A percentile compares a stretch with the other conserved stretches of the same genome.
Evolutionary conservation across 306 rosid genomes (phyloP).

Genomic region (Mimosa bimucronata): DNA sequence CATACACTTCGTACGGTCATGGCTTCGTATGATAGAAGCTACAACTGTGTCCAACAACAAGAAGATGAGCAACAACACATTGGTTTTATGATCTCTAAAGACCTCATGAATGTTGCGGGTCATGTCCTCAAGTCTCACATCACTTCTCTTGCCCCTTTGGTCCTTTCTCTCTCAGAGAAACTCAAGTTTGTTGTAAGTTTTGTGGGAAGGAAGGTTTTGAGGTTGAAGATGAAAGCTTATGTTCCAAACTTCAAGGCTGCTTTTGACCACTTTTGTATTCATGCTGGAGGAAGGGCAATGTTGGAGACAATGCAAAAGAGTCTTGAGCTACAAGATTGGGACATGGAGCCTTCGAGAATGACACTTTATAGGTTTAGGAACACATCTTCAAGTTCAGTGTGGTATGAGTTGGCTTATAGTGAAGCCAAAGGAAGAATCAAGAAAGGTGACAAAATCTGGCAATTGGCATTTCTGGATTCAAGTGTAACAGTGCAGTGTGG

Average conservation of each 20-base stretch:
- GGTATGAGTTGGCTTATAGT: conserved; percentile 34
- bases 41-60: conserved; percentile 17
- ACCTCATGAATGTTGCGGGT: conserved; percentile 10
- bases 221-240: neutral
- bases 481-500: conserved; percentile 43
- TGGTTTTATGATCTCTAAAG: conserved; percentile 34
- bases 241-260: conserved; percentile 32
- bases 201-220: neutral
- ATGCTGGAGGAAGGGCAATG: conserved; percentile 34
- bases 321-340: conserved; percentile 15
- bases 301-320: conserved; percentile 25
- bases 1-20: conserved; percentile 23
- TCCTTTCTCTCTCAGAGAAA: neutral
- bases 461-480: conserved; percentile 41
- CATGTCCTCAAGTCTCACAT: conserved; percentile 24
- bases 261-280: conserved; percentile 32
- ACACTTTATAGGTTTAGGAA: conserved; percentile 34
- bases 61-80: conserved; percentile 23
- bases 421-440: conserved; percentile 37
- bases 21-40: conserved; percentile 24
- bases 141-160: conserved; percentile 14
- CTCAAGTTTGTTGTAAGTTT: neutral
- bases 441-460: conserved; percentile 37
- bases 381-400: conserved; percentile 38
- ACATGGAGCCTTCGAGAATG: conserved; percentile 38